Conservation (phyloP, 805 yeast genomes). For the Ogataea ganodermae region DNA sequence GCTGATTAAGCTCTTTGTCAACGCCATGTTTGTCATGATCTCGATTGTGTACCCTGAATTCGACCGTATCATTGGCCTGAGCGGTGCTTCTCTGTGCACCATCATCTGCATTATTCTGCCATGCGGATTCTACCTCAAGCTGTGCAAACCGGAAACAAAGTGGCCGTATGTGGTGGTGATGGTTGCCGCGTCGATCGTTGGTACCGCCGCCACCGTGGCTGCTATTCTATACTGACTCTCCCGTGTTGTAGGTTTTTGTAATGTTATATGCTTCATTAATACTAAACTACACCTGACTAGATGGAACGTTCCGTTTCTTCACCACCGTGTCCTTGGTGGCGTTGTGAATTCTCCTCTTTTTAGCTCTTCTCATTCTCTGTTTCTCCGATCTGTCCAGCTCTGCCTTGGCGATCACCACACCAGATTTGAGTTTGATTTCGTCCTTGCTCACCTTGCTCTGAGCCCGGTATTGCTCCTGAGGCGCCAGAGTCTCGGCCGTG, state of each 20-base stretch:
- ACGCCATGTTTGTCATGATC: conserved; percentile 59
- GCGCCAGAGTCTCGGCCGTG: conserved; percentile 77
- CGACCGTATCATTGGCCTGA: conserved; percentile 78
- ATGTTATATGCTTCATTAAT: neutral
- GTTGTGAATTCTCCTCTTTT: conserved; percentile 65
- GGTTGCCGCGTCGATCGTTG: conserved; percentile 47
- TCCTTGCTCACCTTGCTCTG: conserved; percentile 45
- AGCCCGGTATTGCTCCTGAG: conserved; percentile 83
- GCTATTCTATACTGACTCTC: conserved; percentile 34
- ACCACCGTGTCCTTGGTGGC: conserved; percentile 31
- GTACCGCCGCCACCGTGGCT: conserved; percentile 64
- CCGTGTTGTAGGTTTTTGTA: neutral
- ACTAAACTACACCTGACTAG: neutral
- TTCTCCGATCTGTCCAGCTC: conserved; percentile 85
- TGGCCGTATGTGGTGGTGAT: conserved; percentile 46
- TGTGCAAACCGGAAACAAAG: conserved; percentile 54
- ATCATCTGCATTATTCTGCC: conserved; percentile 80
- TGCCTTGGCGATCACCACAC: conserved; percentile 75
- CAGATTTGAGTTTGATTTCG: conserved; percentile 73
- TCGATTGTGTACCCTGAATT: conserved; percentile 80
- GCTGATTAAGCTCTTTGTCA: conserved; percentile 51
- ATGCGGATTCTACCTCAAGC: conserved; percentile 66
- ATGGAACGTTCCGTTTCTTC: conserved; percentile 32
- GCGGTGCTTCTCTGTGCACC: conserved; percentile 84
- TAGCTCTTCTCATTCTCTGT: conserved; percentile 82